Percentiles rank a stretch among this genome's conserved stretches.
These are phyloP conservation scores for Suillus decipiens DNA, from an alignment of 768 basidiomycete genomes.

Conservation along the genomic window DNA sequence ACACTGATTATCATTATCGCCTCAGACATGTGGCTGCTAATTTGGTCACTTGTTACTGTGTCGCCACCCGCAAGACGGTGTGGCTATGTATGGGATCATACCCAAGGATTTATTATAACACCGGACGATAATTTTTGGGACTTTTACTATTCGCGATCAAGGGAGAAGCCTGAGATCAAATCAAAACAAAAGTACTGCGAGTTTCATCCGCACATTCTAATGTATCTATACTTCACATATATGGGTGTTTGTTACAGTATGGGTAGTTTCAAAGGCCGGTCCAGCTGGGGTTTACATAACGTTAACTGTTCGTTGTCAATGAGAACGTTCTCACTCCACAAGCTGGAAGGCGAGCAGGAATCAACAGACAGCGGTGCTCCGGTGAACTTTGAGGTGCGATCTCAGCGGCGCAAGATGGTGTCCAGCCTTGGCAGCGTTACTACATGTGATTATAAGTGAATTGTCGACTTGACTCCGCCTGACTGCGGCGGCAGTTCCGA, in stretches of 20 bases:
- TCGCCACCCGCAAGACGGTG: slow-evolving; percentile 27
- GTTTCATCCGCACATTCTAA: slow-evolving; percentile 8
- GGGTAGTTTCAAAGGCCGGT: not conserved
- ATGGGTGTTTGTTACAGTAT: not conserved
- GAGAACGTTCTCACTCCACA: slow-evolving; percentile 5
- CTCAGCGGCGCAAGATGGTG: slow-evolving; percentile 3
- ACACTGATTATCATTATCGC: slow-evolving; percentile 19
- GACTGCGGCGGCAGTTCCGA: not conserved
- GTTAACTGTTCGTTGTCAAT: not conserved
- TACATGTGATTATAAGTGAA: not conserved
- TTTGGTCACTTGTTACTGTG: slow-evolving; percentile 13
- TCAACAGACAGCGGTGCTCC: not conserved
- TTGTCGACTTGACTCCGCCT: not conserved
- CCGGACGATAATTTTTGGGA: slow-evolving; percentile 25
- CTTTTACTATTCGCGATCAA: slow-evolving; percentile 10
- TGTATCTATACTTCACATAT: slow-evolving; percentile 8
- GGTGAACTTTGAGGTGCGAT: slow-evolving; percentile 6
- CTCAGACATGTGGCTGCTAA: slow-evolving; percentile 33
- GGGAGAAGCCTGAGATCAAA: not conserved
- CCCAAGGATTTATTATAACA: slow-evolving; percentile 25
- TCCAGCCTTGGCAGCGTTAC: not conserved
- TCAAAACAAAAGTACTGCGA: slow-evolving; percentile 4
- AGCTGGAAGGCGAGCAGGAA: not conserved
- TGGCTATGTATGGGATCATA: slow-evolving; percentile 20
- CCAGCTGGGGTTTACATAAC: slow-evolving; percentile 1